Conservation (phyloP, 2,329 filamentous ascomycete genomes). For the Cercospora zeae-maydis region DNA sequence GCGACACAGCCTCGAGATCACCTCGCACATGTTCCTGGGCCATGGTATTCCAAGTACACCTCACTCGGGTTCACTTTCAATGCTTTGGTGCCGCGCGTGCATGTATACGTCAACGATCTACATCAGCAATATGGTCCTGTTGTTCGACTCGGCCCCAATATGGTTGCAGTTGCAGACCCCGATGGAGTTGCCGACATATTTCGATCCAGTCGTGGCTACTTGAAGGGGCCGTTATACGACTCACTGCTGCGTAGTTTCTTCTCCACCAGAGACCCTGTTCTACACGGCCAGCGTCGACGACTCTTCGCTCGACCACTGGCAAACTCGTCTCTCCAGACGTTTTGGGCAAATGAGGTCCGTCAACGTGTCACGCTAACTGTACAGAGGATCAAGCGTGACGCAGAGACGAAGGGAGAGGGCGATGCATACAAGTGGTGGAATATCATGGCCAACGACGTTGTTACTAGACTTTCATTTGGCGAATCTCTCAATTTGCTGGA, state of each 20-base stretch:
- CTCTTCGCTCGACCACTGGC: conserved; percentile 38
- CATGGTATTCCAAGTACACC: conserved; percentile 23
- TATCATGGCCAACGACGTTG: conserved; percentile 41
- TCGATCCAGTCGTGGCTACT: conserved; percentile 26
- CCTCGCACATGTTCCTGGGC: conserved; percentile 21
- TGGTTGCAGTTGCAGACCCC: conserved; percentile 30
- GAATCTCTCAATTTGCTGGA: conserved; percentile 38
- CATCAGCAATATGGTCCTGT: conserved; percentile 34
- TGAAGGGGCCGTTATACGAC: conserved; percentile 30
- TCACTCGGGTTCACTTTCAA: conserved; percentile 17
- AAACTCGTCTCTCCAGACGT: conserved; percentile 33
- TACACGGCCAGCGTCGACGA: conserved; percentile 37
- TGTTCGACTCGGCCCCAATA: conserved; percentile 29
- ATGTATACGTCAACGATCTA: conserved; percentile 38
- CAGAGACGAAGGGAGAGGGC: conserved; percentile 29
- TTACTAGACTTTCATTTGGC: conserved; percentile 39
- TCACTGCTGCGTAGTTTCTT: conserved; percentile 33
- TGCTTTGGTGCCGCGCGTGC: conserved; percentile 16
- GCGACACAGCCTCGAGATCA: conserved; percentile 4
- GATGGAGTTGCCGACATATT: conserved; percentile 24
- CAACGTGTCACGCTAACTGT: conserved; percentile 35
- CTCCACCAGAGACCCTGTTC: conserved; percentile 34
- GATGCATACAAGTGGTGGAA: conserved; percentile 41
- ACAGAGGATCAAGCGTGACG: conserved; percentile 32
- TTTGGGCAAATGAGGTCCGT: conserved; percentile 38